Percentiles rank a stretch among this genome's conserved stretches.
phyloP scores from a whole-genome alignment of 441 rosid genomes.

The Adansonia grandidieri region DNA sequence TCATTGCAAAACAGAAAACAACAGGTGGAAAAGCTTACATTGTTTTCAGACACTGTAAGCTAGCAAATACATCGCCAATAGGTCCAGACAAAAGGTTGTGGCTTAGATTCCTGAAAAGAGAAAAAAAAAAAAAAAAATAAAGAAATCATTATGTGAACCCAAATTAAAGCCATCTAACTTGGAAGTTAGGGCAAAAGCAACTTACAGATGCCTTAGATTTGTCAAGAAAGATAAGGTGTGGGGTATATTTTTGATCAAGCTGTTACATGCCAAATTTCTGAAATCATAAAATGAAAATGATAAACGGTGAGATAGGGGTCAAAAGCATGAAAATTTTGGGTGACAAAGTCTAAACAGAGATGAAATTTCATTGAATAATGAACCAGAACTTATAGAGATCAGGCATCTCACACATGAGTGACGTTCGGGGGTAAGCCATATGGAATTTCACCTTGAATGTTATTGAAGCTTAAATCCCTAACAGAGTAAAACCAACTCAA shows the following conservation, averaged over 20 bases:
- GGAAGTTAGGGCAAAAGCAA: constrained; percentile 28
- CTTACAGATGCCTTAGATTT: constrained; percentile 72
- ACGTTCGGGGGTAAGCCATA: constrained; percentile 74
- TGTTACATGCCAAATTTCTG: constrained; percentile 86
- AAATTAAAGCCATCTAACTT: constrained; percentile 5
- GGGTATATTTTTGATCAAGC: constrained; percentile 68
- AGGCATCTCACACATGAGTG: constrained; percentile 74
- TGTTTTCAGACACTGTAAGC: constrained; percentile 66
- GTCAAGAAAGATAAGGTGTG: constrained; percentile 62
- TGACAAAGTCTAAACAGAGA: constrained; percentile 14
- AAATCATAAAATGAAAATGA: constrained; percentile 13
- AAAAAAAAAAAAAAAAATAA: constrained; percentile 28
- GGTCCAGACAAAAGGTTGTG: constrained; percentile 85
- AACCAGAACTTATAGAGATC: constrained; percentile 20
- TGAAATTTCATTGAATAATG: background rate
- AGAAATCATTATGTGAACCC: constrained; percentile 21
- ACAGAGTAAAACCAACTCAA: constrained; percentile 28
- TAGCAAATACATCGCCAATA: constrained; percentile 82
- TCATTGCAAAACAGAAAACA: constrained; percentile 23
- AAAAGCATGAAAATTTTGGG: constrained; percentile 22
- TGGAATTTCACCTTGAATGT: constrained; percentile 78
- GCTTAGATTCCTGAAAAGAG: constrained; percentile 78
- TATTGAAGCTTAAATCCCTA: constrained; percentile 87
- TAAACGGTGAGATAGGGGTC: background rate
- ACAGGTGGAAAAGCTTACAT: constrained; percentile 53